Conservation (phyloP, 2,329 filamentous ascomycete genomes). For the Stachybotrys elegans region DNA sequence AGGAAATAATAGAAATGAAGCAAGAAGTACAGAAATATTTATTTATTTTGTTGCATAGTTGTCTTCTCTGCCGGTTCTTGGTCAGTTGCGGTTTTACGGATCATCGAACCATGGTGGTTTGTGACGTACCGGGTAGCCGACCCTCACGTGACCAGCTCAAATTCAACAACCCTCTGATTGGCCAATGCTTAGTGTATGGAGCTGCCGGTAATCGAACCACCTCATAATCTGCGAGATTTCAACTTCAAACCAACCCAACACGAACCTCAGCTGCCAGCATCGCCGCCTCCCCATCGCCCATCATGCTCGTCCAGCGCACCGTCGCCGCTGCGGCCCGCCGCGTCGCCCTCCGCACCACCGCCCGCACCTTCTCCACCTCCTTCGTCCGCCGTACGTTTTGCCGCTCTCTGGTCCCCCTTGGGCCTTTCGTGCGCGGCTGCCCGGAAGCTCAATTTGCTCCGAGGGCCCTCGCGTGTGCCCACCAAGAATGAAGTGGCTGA, state of each 20-base stretch:
- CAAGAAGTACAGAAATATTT: no score
- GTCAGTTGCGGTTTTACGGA: no score
- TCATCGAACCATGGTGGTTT: no score
- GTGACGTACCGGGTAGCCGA: no score
- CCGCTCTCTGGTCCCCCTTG: no score
- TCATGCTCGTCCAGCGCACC: slow-evolving; percentile 62
- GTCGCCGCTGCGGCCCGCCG: slow-evolving; percentile 57
- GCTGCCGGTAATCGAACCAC: slow-evolving; percentile 29
- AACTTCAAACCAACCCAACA: slow-evolving; percentile 36
- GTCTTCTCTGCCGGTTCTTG: no score
- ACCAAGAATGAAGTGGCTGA: slow-evolving; percentile 12
- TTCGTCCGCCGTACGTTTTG: slow-evolving; percentile 57
- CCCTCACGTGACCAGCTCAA: no score
- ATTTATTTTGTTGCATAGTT: no score
- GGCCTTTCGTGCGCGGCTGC: no score
- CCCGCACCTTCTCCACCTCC: slow-evolving; percentile 57
- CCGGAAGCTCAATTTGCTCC: no score
- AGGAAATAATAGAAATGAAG: no score
- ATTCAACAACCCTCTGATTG: slow-evolving; percentile 22
- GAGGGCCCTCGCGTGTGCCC: slow-evolving; percentile 22
- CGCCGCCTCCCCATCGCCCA: slow-evolving; percentile 19
- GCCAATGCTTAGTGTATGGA: slow-evolving; percentile 30
- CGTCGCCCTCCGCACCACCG: slow-evolving; percentile 45
- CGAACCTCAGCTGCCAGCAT: slow-evolving; percentile 16
- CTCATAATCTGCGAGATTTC: slow-evolving; percentile 38